Evolutionary conservation across 2,329 filamentous ascomycete genomes (phyloP), one percentile per base, ranked within the genome.

Genomic region (Parascedosporium putredinis): DNA sequence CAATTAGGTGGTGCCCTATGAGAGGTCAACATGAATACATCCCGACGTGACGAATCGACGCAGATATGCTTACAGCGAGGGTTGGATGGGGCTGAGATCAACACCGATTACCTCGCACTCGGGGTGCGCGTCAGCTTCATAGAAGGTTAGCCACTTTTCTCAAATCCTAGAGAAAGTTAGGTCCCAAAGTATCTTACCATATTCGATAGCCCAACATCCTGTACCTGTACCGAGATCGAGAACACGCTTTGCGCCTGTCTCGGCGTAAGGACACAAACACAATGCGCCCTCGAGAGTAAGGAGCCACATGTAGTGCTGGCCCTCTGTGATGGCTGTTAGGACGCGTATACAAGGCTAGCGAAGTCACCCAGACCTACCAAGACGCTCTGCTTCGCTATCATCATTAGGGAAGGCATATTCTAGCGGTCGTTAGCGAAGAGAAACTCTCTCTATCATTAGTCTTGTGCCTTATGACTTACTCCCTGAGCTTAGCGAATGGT

Each of bases 1-100:
- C 74, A 65, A 47, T 78, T 78, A 1, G 70, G 64, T 2, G 74
- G 72, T 68, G 24, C 46, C 27, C 27, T 12, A 31, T 7, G 27
- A 12, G 27, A 12, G 27, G 27, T 6, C 44, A 4, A 29, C 12
- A 43, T 20, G 18, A 9, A 20, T 22, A 20, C 12, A 22, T 20
- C 14, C 8, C 5, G n/a, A 43, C 12, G 23, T 46, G 12, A 25
- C n/a, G 10, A 20, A n/a, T 8, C 9, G 22, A 20, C n/a, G 27
- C 12, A 31, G 27, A 31, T 12, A 12, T 31, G 50, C 60, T 14
- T 53, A 66, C 63, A 65, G 64, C 0, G 50, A 51, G 1, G 67
- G 65, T 24, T 70, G 67, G 3, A 71, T 70, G 0, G 68, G 68
- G 27, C 65, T 68, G 18, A 71, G 56, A 53, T 71, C 68, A 3